Evolutionary conservation across 495 filamentous ascomycete species (phyloP), one percentile per base, ranked within the genome.

Genomic region (Aspergillus panamensis): DNA sequence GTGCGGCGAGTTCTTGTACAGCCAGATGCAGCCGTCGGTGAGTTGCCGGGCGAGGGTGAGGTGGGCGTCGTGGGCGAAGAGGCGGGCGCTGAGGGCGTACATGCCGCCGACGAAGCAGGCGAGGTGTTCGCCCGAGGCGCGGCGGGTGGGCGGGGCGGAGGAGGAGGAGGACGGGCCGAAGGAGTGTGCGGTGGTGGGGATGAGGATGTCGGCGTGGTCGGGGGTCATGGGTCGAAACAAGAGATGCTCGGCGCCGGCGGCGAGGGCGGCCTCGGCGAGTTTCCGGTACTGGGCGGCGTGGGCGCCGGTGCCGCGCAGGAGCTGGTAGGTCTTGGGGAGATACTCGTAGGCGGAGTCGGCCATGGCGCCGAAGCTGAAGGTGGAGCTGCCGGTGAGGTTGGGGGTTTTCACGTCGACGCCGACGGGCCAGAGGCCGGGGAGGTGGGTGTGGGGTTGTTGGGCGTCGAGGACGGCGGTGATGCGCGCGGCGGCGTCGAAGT

Each of bases 51-150:
- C 91, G 25, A 91, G 80, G 53, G 87, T 78, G 16, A 91, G 74
- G 65, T 96, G 88, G 33, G 77, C 78, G 3, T 81, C 77, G 13
- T 79, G 77, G 8, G 80, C 74, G 59, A 92, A 92, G 33, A 91
- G 78, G 61, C 86, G 86, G 19, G 86, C 86, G 14, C 84, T 89
- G 61, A 96, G 77, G 3, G 81, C 91, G 53, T 92, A 85, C 88
- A 94, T 92, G 42, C 90, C 91, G 7, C 91, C 91, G n/a, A 85
- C 77, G 64, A 94, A 95, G 66, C 91, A 96, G 17, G 86, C 85
- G 30, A 90, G 76, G 73, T 92, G 88, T 45, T 79, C 72, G 16
- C 73, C 54, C 13, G 61, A 52, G 17, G 67, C 53, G 12, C 60
- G 57, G 16, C 44, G 17, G 19, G 66, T 61, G 3, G 55, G 55